phyloP scores from a whole-genome alignment of 352 stramenopile genomes.

The Phytophthora brassicae region DNA sequence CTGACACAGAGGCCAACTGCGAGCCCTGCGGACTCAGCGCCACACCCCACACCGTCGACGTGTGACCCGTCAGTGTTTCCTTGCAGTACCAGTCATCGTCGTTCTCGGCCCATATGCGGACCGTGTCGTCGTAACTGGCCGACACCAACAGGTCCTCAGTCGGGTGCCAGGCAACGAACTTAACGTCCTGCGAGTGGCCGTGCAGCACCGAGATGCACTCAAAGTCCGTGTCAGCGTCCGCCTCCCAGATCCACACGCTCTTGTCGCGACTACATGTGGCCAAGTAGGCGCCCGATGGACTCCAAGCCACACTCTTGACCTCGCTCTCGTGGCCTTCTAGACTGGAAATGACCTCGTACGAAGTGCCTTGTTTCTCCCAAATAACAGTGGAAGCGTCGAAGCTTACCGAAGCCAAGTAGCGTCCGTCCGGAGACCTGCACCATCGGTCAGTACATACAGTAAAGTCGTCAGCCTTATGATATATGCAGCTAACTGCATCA shows the following conservation, averaged over 20 bases:
- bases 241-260: slow-evolving; percentile 99
- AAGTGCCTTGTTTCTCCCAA: slow-evolving; percentile 88
- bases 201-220: slow-evolving; percentile 97
- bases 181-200: slow-evolving; percentile 96
- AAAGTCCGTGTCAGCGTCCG: slow-evolving; percentile 93
- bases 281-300: slow-evolving; percentile 89
- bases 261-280: slow-evolving; percentile 99
- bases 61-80: slow-evolving; percentile 89
- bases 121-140: slow-evolving; percentile 96
- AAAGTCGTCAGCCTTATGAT: background rate
- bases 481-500: background rate
- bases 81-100: slow-evolving; percentile 98
- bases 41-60: slow-evolving; percentile 95
- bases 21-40: slow-evolving; percentile 75
- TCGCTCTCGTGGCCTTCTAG: slow-evolving; percentile 99
- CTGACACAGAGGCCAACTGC: slow-evolving; percentile 87
- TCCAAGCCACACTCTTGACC: slow-evolving; percentile 97
- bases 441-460: too few relatives aligned
- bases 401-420: slow-evolving; percentile 92
- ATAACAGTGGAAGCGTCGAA: slow-evolving; percentile 97
- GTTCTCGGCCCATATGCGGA: slow-evolving; percentile 95
- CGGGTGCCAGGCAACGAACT: slow-evolving; percentile 94
- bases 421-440: slow-evolving; percentile 75
- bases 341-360: slow-evolving; percentile 94
- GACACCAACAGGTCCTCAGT: slow-evolving; percentile 85